Base-by-base conservation (phyloP, 2,329 filamentous ascomycete genomes). In the Purpureocillium lavendulum region DNA sequence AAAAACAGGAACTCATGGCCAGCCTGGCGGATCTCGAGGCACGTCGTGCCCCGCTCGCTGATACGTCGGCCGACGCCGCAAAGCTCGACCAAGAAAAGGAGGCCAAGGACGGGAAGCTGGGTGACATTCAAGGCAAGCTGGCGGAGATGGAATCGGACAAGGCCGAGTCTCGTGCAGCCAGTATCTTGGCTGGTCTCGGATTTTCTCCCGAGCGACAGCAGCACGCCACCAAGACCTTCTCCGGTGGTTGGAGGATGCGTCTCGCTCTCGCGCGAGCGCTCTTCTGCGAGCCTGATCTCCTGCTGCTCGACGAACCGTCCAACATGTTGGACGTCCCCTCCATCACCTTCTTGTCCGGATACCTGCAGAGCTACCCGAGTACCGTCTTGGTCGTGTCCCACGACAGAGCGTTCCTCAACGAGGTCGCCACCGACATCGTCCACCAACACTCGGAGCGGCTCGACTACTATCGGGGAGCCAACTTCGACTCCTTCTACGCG, bases 311-410 rank as follows among this genome's bases (percentile, higher is more conserved):
- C 70, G 92, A 98, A 80, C 92, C 92, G 67, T 97, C 90, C 40
- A 97, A 97, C 80, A 97, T 97, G 90, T 88, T 98, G 87, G 92
- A 97, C 66, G 92, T 98, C 42, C 92, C 92, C n/a, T 97, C 92
- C 17, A 97, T 98, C 58, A 94, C 92, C 41, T 98, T 97, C 77
- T 76, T 98, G 60, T 85, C 90, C 35, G 90, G 89, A 56, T 98
- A 98, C 59, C 82, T 98, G 8, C 89, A 96, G 62, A 73, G 71
- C 36, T 98, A 98, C 58, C 90, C 90, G 30, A 95, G 87, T 64
- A 97, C 92, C 2, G 81, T 98, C 21, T 73, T 98, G 12, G 90
- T 98, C 39, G 92, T 98, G 48, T 95, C 87, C 62, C 92, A 98
- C 84, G 92, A 98, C 77, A 81, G 92, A 74, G 89, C 92, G 1